Evolutionary conservation across 371 early-diverging fungal genomes (phyloP).

Genomic region (Synchytrium microbalum): DNA sequence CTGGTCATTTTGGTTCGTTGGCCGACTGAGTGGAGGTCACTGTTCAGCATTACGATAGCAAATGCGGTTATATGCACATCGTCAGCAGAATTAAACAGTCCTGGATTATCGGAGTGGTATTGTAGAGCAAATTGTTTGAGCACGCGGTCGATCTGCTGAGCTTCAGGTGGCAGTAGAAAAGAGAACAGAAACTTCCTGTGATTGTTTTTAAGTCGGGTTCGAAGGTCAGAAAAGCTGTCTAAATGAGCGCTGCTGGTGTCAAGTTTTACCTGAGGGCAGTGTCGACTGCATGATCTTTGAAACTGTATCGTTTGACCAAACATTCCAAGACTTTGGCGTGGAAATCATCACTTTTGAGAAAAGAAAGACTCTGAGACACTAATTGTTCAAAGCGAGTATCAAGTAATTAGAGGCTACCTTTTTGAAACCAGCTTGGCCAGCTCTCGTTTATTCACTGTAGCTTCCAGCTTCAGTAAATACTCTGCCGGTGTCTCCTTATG

Average conservation of each 20-base stretch:
- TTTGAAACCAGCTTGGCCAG: constrained; percentile 5
- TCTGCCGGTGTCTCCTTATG: constrained; percentile 10
- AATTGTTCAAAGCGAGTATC: no score
- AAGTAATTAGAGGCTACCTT: no score
- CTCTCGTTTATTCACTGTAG: constrained; percentile 3
- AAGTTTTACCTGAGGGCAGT: constrained; percentile 4
- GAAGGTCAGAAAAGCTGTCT: no score
- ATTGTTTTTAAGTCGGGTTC: no score
- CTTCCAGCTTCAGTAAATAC: constrained; percentile 7
- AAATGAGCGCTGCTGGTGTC: no score
- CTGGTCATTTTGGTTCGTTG: constrained; percentile 77
- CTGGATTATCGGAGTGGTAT: constrained; percentile 67
- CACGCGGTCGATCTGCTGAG: constrained; percentile 86
- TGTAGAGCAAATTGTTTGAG: constrained; percentile 71
- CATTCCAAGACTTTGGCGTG: constrained; percentile 6
- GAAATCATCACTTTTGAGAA: constrained; percentile 9
- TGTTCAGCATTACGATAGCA: constrained; percentile 81
- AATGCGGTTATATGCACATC: constrained; percentile 74
- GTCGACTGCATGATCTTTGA: constrained; percentile 6
- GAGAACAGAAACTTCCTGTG: constrained; percentile 53
- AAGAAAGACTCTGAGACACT: no score
- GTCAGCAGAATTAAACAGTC: constrained; percentile 57
- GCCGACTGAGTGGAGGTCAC: constrained; percentile 85
- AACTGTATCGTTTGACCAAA: neutral
- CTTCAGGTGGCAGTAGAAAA: constrained; percentile 78